phyloP scores from a whole-genome alignment of 176 grass and related monocot genomes.

The Poa pratensis region DNA sequence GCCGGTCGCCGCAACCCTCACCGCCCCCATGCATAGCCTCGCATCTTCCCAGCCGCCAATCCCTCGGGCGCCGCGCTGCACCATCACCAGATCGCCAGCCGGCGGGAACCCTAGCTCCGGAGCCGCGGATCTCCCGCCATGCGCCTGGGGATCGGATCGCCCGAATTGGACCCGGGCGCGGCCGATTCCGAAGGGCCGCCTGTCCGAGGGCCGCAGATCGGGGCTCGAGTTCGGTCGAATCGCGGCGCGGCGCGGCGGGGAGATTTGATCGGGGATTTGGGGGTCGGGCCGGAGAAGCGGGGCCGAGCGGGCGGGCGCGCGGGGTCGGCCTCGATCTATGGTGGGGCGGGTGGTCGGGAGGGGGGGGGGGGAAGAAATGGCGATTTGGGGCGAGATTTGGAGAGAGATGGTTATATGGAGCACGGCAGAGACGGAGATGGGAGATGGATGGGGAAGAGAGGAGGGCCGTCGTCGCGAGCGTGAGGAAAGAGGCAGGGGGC shows the following conservation, averaged over 20 bases:
- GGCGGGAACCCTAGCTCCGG: constrained; percentile 41
- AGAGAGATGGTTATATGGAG: constrained; percentile 48
- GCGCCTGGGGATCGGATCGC: constrained; percentile 31
- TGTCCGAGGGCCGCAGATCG: constrained; percentile 25
- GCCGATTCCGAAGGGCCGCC: constrained; percentile 7
- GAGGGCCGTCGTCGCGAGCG: constrained; percentile 40
- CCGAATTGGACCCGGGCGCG: constrained; percentile 36
- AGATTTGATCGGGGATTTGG: constrained; percentile 39
- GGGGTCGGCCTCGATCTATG: constrained; percentile 16
- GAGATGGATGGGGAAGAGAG: constrained; percentile 4
- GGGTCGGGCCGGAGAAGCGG: background rate
- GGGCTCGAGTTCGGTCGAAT: constrained; percentile 48
- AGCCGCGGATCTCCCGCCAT: constrained; percentile 59
- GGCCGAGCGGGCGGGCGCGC: background rate
- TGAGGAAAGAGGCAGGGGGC: constrained; percentile 42
- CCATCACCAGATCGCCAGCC: constrained; percentile 57
- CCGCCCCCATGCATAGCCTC: constrained; percentile 80
- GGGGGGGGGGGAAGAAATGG: constrained; percentile 27
- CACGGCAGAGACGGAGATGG: constrained; percentile 30
- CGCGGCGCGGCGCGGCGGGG: background rate
- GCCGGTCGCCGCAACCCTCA: constrained; percentile 53
- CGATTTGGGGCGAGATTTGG: constrained; percentile 38
- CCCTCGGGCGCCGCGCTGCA: constrained; percentile 63
- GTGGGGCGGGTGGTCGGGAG: background rate
- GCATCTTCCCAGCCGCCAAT: constrained; percentile 76